Evolutionary conservation across 1,284 basidiomycete genomes (phyloP).

Genomic region (Tilletia caries): DNA sequence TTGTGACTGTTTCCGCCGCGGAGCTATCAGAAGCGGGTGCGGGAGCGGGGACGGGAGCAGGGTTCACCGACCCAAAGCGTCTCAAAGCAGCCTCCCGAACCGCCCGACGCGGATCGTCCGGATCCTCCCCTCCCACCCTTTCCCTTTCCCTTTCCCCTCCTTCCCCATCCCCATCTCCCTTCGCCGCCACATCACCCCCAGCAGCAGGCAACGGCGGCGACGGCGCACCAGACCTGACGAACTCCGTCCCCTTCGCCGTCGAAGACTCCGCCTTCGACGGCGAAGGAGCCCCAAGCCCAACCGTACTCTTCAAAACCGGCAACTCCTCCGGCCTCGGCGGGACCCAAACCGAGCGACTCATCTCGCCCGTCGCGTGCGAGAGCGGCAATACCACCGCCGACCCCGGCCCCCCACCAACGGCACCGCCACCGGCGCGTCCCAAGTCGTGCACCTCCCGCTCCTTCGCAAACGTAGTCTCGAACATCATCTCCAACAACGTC

Average conservation of each 20-base stretch:
- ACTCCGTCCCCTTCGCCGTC: background rate
- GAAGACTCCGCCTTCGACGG: background rate
- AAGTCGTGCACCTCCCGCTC: slow-evolving; percentile 1
- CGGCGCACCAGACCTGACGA: background rate
- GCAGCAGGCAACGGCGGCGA: background rate
- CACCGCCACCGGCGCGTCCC: background rate
- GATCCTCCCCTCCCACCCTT: background rate
- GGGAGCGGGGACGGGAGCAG: background rate
- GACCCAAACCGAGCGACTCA: background rate
- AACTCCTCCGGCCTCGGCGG: background rate
- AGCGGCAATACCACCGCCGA: background rate
- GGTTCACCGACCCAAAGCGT: background rate
- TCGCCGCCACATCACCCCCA: background rate
- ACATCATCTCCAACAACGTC: background rate
- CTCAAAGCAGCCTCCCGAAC: background rate
- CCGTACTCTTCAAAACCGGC: background rate
- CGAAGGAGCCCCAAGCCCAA: background rate
- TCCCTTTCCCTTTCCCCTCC: too few relatives aligned
- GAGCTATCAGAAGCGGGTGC: background rate
- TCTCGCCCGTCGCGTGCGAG: background rate
- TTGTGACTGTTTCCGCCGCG: background rate
- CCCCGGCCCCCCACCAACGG: background rate
- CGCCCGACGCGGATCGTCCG: background rate
- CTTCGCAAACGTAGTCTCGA: background rate
- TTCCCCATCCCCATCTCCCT: background rate